These are phyloP conservation scores for Suillus occidentalis DNA, from an alignment of 768 basidiomycete genomes.

Conservation along the genomic window DNA sequence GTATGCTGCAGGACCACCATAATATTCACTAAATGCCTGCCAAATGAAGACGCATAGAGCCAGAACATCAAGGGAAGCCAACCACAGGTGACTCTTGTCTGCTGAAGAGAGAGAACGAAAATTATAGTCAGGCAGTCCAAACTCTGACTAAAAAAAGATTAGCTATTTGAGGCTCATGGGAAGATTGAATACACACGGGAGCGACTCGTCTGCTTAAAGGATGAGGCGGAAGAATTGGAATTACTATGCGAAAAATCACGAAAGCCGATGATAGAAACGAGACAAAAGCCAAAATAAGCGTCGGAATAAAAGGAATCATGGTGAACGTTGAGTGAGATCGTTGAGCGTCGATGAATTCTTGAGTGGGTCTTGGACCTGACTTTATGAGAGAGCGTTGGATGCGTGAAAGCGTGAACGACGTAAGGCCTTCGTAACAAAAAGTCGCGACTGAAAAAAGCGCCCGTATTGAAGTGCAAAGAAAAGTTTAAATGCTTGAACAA, in stretches of 20 bases:
- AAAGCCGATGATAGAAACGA: constrained; percentile 75
- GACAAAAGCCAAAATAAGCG: constrained; percentile 65
- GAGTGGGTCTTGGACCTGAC: constrained; percentile 3
- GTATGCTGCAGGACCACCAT: constrained; percentile 44
- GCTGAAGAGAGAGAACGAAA: constrained; percentile 64
- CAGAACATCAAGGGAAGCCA: constrained; percentile 64
- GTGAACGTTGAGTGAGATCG: constrained; percentile 23
- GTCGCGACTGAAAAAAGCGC: constrained; percentile 22
- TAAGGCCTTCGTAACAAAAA: constrained; percentile 38
- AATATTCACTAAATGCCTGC: constrained; percentile 58
- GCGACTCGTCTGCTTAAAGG: constrained; percentile 73
- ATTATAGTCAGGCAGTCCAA: constrained; percentile 59
- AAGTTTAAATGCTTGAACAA: constrained; percentile 1
- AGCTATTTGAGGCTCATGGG: constrained; percentile 8
- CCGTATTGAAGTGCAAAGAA: constrained; percentile 20
- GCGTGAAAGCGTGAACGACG: constrained; percentile 34
- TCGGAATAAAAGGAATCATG: constrained; percentile 70
- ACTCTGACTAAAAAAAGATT: constrained; percentile 56
- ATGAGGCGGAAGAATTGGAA: constrained; percentile 73
- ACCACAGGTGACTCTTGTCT: constrained; percentile 74
- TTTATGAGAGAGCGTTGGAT: constrained; percentile 23
- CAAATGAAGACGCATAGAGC: constrained; percentile 65
- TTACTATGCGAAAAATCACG: constrained; percentile 71
- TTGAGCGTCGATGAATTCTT: constrained; percentile 14
- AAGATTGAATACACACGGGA: constrained; percentile 48